phyloP scores from a whole-genome alignment of 495 filamentous ascomycete genomes.

The Aspergillus panamensis region DNA sequence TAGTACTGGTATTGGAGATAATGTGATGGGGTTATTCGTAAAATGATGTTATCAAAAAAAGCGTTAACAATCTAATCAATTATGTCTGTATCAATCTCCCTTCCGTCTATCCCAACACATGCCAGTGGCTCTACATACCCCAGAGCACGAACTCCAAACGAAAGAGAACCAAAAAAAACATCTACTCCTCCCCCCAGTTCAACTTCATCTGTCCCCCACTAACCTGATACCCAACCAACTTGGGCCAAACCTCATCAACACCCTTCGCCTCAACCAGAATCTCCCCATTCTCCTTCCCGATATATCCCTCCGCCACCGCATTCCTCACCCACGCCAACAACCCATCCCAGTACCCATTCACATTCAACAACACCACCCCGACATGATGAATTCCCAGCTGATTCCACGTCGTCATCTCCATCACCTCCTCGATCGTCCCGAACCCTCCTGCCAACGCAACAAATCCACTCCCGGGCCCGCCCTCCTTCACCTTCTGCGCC shows the following conservation, averaged over 20 bases:
- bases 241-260: conserved; percentile 66
- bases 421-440: conserved; percentile 93
- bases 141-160: no score
- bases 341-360: conserved; percentile 88
- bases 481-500: conserved; percentile 78
- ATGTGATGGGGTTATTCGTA: neutral
- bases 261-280: conserved; percentile 76
- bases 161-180: no score
- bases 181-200: conserved; percentile 70
- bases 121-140: no score
- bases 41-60: neutral
- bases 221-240: conserved; percentile 69
- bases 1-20: neutral
- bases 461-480: conserved; percentile 82
- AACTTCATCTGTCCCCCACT: conserved; percentile 71
- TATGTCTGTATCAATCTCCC: neutral
- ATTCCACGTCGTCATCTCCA: conserved; percentile 97
- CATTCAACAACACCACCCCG: conserved; percentile 77
- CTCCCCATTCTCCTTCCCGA: conserved; percentile 59
- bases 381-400: conserved; percentile 88
- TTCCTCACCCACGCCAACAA: conserved; percentile 77
- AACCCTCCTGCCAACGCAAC: conserved; percentile 87
- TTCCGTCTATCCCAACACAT: conserved; percentile 1
- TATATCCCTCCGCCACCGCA: conserved; percentile 73
- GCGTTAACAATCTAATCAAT: neutral